A percentile compares a stretch with the other conserved stretches of the same genome.
These are phyloP conservation scores for Centaurea solstitialis DNA, from an alignment of 129 eudicot species.

Conservation along the genomic window DNA sequence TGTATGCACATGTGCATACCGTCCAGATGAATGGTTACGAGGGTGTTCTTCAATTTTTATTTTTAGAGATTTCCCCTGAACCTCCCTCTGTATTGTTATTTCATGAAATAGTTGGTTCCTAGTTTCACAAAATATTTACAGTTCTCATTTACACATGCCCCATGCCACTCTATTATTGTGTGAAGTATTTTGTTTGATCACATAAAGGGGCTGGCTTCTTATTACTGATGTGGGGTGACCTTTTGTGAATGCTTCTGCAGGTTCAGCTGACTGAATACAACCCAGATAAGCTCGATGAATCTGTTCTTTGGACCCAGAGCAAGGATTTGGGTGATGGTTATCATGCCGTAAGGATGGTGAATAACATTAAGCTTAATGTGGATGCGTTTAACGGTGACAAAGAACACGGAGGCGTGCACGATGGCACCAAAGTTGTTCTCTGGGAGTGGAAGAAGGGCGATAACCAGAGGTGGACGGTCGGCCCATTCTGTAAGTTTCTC, in stretches of 20 bases:
- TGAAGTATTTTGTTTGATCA: no score
- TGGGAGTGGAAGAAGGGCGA: conserved; percentile 79
- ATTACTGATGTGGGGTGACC: not conserved
- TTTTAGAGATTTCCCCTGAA: no score
- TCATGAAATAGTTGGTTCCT: no score
- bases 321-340: conserved; percentile 74
- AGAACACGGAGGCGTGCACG: conserved; percentile 78
- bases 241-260: conserved; percentile 35
- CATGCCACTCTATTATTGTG: no score
- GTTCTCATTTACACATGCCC: no score
- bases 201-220: not conserved
- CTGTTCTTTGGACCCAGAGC: conserved; percentile 89
- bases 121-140: no score
- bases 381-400: conserved; percentile 75
- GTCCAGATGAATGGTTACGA: no score
- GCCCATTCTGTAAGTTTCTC: conserved; percentile 62
- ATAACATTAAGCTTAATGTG: conserved; percentile 64
- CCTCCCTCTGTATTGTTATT: no score
- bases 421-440: conserved; percentile 63
- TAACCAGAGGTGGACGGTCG: conserved; percentile 82
- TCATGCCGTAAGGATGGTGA: conserved; percentile 82
- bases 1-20: no score
- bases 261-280: conserved; percentile 71
- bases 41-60: no score
- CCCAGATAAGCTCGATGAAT: conserved; percentile 72